phyloP scores from a whole-genome alignment of 2,329 filamentous ascomycete species.

The Penicillium sp. region DNA sequence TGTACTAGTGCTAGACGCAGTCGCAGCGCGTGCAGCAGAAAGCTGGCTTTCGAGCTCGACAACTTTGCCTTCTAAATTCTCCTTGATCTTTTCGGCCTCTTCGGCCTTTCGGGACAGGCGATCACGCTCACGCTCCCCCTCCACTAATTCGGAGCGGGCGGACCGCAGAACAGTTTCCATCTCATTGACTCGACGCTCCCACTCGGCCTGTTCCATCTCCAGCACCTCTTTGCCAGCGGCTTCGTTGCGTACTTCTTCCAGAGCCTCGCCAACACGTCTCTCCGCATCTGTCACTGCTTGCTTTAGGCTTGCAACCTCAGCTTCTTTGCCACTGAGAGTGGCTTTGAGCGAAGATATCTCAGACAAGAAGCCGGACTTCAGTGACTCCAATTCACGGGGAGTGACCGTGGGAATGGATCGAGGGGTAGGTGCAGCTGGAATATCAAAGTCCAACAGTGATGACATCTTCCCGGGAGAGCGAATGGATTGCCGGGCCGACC shows the following conservation, averaged over 20 bases:
- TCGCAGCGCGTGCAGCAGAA: constrained; percentile 39
- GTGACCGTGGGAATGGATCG: constrained; percentile 88
- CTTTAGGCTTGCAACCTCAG: constrained; percentile 83
- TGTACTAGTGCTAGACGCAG: constrained; percentile 27
- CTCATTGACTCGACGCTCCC: constrained; percentile 81
- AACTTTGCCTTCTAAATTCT: constrained; percentile 45
- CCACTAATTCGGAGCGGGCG: constrained; percentile 76
- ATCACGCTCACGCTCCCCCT: constrained; percentile 75
- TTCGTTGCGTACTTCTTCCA: constrained; percentile 80
- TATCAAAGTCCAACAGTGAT: constrained; percentile 83
- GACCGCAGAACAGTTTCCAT: constrained; percentile 78
- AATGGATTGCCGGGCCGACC: constrained; percentile 36
- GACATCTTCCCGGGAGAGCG: constrained; percentile 50
- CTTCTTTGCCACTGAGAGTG: constrained; percentile 86
- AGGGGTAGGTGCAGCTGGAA: constrained; percentile 89
- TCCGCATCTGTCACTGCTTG: constrained; percentile 86
- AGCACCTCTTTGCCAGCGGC: constrained; percentile 67
- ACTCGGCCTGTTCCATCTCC: constrained; percentile 71
- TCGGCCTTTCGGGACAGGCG: constrained; percentile 72
- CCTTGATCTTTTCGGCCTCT: constrained; percentile 64
- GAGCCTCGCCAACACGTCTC: constrained; percentile 80
- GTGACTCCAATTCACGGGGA: constrained; percentile 83
- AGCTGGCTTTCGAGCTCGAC: constrained; percentile 48
- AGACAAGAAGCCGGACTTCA: constrained; percentile 86
- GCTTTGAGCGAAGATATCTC: constrained; percentile 94